Conservation (phyloP, 257 asterid genomes). For the Solanum medicagineum region DNA sequence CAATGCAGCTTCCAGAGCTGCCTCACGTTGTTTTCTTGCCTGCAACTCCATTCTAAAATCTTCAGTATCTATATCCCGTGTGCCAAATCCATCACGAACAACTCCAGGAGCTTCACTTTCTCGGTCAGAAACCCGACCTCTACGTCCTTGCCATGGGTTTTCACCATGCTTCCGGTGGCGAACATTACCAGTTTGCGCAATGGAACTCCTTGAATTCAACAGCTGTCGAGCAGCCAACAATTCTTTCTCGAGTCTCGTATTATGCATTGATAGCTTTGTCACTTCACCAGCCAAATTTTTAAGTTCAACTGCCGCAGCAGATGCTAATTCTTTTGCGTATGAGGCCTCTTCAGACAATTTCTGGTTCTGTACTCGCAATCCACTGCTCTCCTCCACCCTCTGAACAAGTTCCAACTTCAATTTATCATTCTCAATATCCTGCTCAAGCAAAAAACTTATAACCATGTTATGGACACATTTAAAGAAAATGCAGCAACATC, state of each 20-base stretch:
- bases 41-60: constrained; percentile 80
- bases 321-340: constrained; percentile 94
- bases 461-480: background rate
- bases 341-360: constrained; percentile 90
- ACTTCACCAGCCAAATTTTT: constrained; percentile 90
- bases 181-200: constrained; percentile 23
- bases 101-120: constrained; percentile 41
- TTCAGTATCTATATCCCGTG: constrained; percentile 64
- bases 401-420: constrained; percentile 68
- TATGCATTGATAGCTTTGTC: constrained; percentile 75
- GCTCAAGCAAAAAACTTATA: constrained; percentile 10
- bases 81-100: constrained; percentile 53
- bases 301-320: constrained; percentile 95
- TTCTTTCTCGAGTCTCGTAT: constrained; percentile 75
- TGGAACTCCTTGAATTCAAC: constrained; percentile 38
- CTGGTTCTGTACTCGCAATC: constrained; percentile 70
- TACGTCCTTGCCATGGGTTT: constrained; percentile 37
- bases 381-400: constrained; percentile 76
- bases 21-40: constrained; percentile 84
- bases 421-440: constrained; percentile 88
- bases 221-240: constrained; percentile 51
- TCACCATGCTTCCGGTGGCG: constrained; percentile 51
- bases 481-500: background rate
- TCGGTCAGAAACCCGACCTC: constrained; percentile 50
- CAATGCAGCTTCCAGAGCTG: constrained; percentile 75